phyloP scores from a whole-genome alignment of 2,329 filamentous ascomycete species.

The Atkinsonella texensis region DNA sequence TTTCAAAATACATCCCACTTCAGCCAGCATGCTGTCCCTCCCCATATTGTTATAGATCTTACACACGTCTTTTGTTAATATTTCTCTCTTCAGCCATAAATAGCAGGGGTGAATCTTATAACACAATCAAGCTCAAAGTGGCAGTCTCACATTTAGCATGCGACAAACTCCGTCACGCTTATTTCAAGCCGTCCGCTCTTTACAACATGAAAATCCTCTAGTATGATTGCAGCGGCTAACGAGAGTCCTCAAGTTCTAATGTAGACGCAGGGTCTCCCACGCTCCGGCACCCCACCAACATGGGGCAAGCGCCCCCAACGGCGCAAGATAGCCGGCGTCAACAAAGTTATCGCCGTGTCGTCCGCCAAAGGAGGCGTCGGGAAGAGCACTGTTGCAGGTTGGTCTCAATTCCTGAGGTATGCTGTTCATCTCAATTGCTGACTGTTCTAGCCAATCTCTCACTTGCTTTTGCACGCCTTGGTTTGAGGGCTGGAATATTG shows the following conservation, averaged over 20 bases:
- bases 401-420: constrained; percentile 9
- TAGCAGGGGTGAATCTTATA: neutral
- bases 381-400: constrained; percentile 85
- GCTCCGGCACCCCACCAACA: constrained; percentile 47
- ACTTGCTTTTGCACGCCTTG: constrained; percentile 70
- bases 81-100: neutral
- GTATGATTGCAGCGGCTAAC: constrained; percentile 32
- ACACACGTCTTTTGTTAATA: neutral
- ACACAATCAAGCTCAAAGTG: neutral
- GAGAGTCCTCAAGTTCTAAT: neutral
- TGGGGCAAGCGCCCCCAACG: constrained; percentile 67
- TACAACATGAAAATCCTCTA: constrained; percentile 73
- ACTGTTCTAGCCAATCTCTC: constrained; percentile 59
- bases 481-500: constrained; percentile 73
- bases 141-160: constrained; percentile 18
- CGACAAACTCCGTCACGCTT: constrained; percentile 24
- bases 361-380: constrained; percentile 98
- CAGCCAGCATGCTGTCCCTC: too few relatives aligned
- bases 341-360: constrained; percentile 90
- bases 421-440: too few relatives aligned
- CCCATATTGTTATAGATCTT: neutral
- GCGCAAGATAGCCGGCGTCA: constrained; percentile 69
- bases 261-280: constrained; percentile 61
- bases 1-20: too few relatives aligned
- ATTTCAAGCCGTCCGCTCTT: constrained; percentile 19